phyloP scores from a whole-genome alignment of 2,329 filamentous ascomycete species.

The Fusarium sulawesiense region DNA sequence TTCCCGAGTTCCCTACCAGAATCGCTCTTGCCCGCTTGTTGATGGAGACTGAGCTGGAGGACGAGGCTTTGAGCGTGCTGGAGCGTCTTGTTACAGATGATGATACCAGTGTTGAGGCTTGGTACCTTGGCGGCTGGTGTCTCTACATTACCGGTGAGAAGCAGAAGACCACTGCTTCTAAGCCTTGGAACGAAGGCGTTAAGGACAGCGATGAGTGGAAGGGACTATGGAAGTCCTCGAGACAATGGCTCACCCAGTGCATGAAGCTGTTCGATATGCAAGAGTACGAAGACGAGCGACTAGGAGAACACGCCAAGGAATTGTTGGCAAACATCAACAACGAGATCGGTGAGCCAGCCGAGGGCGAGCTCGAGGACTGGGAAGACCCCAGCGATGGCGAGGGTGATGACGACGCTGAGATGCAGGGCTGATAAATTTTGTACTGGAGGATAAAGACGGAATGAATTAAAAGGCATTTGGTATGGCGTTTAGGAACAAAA shows the following conservation, averaged over 20 bases:
- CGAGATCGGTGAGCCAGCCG: slow-evolving; percentile 70
- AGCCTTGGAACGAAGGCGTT: slow-evolving; percentile 46
- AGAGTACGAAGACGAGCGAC: slow-evolving; percentile 85
- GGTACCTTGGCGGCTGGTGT: slow-evolving; percentile 97
- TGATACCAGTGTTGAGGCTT: slow-evolving; percentile 93
- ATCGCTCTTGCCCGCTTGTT: slow-evolving; percentile 86
- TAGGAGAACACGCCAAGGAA: slow-evolving; percentile 80
- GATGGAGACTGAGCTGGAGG: slow-evolving; percentile 89
- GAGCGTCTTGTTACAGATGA: slow-evolving; percentile 88
- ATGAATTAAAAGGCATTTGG: slow-evolving; percentile 39
- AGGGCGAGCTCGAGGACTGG: slow-evolving; percentile 66
- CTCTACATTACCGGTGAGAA: slow-evolving; percentile 82
- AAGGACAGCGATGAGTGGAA: slow-evolving; percentile 64
- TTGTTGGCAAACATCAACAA: slow-evolving; percentile 72
- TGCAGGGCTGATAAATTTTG: slow-evolving; percentile 56
- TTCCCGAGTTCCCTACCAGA: slow-evolving; percentile 87
- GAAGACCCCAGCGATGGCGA: slow-evolving; percentile 65
- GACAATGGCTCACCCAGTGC: slow-evolving; percentile 85
- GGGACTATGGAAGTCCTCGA: slow-evolving; percentile 76
- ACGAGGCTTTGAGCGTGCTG: slow-evolving; percentile 85
- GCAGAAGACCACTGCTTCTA: slow-evolving; percentile 56
- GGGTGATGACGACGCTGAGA: slow-evolving; percentile 66
- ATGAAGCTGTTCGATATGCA: slow-evolving; percentile 81
- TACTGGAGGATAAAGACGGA: slow-evolving; percentile 24
- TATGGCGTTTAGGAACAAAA: slow-evolving; percentile 44